These are phyloP conservation scores for Plasmodium inui DNA, from an alignment of 169 alveolate genomes.

Conservation along the genomic window DNA sequence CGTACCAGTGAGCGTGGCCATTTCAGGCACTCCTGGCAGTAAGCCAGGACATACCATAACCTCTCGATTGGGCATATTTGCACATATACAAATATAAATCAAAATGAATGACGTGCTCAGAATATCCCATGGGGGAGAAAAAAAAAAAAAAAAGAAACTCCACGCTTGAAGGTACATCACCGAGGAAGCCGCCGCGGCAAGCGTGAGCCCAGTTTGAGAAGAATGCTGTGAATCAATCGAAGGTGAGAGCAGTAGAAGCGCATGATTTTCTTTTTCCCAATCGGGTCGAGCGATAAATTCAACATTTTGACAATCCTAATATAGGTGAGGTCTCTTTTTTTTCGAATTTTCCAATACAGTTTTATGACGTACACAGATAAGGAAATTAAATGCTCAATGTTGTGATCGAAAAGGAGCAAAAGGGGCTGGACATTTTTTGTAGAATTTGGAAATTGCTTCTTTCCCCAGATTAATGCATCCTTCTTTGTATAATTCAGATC, in stretches of 20 bases:
- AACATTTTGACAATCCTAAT: conserved; percentile 33
- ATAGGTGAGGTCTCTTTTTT: conserved; percentile 29
- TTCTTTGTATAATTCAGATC: neutral
- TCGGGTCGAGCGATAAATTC: conserved; percentile 28
- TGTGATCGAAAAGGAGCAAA: conserved; percentile 13
- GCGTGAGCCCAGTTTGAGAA: neutral
- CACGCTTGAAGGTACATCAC: neutral
- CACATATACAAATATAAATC: neutral
- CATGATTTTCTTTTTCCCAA: conserved; percentile 18
- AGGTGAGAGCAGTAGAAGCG: conserved; percentile 3
- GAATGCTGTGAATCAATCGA: neutral
- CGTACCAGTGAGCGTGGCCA: neutral
- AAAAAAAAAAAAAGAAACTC: neutral
- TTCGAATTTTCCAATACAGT: conserved; percentile 14
- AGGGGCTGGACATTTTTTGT: neutral
- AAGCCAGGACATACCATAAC: neutral
- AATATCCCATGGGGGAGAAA: neutral
- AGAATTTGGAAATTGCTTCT: neutral
- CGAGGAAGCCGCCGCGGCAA: neutral
- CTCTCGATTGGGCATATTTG: neutral
- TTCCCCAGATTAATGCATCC: neutral
- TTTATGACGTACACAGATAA: conserved; percentile 15
- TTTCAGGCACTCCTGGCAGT: neutral
- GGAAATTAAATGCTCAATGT: conserved; percentile 6
- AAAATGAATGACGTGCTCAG: neutral